phyloP scores from a whole-genome alignment of 441 rosid species.

The Populus hybrid region DNA sequence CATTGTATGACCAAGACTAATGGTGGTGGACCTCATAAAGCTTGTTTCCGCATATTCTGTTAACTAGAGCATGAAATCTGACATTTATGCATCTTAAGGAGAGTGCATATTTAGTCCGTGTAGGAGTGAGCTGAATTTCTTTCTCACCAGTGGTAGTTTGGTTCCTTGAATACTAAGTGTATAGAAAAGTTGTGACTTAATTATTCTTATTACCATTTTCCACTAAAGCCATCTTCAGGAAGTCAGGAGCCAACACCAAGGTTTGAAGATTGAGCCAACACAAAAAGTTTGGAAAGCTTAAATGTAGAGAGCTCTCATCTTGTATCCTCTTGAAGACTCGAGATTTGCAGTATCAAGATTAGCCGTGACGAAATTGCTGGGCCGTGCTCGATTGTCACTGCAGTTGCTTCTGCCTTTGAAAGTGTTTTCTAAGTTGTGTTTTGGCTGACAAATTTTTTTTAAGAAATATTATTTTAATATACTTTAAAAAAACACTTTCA shows the following conservation, averaged over 20 bases:
- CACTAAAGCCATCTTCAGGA: neutral
- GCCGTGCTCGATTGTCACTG: neutral
- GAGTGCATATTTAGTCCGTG: neutral
- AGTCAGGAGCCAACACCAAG: neutral
- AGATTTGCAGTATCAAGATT: neutral
- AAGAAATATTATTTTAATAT: too few relatives aligned
- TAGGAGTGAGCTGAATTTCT: neutral
- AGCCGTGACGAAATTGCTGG: neutral
- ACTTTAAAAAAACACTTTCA: too few relatives aligned
- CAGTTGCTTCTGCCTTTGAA: neutral
- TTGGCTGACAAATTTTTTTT: neutral
- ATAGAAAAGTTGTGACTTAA: neutral
- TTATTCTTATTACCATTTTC: neutral
- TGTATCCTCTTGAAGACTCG: neutral
- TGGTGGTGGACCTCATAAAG: conserved; percentile 3
- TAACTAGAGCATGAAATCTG: neutral
- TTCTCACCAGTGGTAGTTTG: neutral
- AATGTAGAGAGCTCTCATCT: neutral
- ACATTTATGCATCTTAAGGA: neutral
- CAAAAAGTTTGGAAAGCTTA: neutral
- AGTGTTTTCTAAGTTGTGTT: neutral
- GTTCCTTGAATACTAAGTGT: neutral
- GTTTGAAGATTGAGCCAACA: neutral
- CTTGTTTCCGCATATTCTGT: neutral
- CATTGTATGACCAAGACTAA: neutral